Conservation (phyloP, 2,329 filamentous ascomycete genomes). For the Microcyclosporella mali region DNA sequence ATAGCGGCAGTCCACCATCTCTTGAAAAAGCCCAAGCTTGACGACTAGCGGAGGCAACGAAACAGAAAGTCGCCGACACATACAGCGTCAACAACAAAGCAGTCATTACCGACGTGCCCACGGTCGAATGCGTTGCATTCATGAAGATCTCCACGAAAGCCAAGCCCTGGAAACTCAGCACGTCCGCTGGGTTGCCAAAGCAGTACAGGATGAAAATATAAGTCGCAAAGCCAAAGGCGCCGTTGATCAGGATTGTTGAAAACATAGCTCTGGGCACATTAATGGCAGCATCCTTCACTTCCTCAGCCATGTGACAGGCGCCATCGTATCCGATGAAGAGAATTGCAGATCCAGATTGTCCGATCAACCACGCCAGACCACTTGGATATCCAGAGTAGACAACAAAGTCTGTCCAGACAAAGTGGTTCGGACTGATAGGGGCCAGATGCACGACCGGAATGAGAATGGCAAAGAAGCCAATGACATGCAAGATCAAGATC, state of each 20-base stretch:
- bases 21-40: constrained; percentile 32
- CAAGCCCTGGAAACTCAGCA: constrained; percentile 11
- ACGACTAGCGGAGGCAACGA: constrained; percentile 19
- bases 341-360: constrained; percentile 1
- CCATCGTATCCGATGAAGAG: constrained; percentile 7
- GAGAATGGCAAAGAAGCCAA: constrained; percentile 44
- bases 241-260: constrained; percentile 8
- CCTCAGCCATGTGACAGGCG: constrained; percentile 16
- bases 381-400: constrained; percentile 5
- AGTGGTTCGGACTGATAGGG: not conserved
- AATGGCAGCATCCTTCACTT: constrained; percentile 6
- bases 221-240: constrained; percentile 1
- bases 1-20: constrained; percentile 28
- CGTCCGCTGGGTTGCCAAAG: no score
- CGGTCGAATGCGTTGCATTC: constrained; percentile 25
- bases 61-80: constrained; percentile 27
- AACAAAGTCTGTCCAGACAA: no score
- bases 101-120: constrained; percentile 28
- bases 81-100: constrained; percentile 27
- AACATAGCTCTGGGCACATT: constrained; percentile 23
- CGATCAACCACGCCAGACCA: constrained; percentile 9
- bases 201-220: no score
- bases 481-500: constrained; percentile 41
- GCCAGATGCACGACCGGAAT: not conserved
- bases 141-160: constrained; percentile 31